phyloP scores from a whole-genome alignment of 2,329 filamentous ascomycete genomes.

The Neurospora sp. region DNA sequence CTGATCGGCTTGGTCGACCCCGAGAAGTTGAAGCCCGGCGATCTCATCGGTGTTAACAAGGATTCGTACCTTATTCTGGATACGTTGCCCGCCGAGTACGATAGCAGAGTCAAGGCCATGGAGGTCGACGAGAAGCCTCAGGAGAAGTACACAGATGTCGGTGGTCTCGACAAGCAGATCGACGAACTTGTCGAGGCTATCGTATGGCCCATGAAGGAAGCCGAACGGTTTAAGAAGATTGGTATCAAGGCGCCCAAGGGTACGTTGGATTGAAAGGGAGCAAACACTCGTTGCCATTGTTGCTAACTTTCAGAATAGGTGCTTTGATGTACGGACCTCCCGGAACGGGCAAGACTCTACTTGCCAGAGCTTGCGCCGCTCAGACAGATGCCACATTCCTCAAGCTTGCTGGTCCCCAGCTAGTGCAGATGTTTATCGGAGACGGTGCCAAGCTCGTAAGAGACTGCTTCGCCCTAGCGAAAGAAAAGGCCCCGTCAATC shows the following conservation, averaged over 20 bases:
- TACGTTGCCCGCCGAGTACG: constrained; percentile 93
- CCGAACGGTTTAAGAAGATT: constrained; percentile 98
- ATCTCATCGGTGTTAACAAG: constrained; percentile 97
- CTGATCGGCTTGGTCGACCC: constrained; percentile 96
- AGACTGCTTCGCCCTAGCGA: constrained; percentile 93
- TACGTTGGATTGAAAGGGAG: constrained; percentile 30
- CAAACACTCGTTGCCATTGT: not conserved
- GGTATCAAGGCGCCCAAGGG: constrained; percentile 99
- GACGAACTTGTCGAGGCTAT: constrained; percentile 97
- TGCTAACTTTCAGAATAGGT: constrained; percentile 41
- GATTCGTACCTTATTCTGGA: constrained; percentile 97
- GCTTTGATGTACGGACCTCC: constrained; percentile 96
- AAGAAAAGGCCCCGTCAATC: constrained; percentile 97
- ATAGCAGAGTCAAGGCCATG: constrained; percentile 99
- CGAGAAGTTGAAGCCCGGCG: constrained; percentile 86
- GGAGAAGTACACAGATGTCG: constrained; percentile 97
- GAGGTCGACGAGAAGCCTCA: constrained; percentile 99
- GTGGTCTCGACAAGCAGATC: constrained; percentile 96
- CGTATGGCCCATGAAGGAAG: constrained; percentile 99
- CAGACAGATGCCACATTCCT: constrained; percentile 98
- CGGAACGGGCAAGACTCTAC: constrained; percentile 81
- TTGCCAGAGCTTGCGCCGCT: constrained; percentile 91
- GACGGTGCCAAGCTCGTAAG: constrained; percentile 96
- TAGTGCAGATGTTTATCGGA: constrained; percentile 99
- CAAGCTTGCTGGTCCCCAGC: constrained; percentile 92